Conservation (phyloP, 2,329 filamentous ascomycete genomes). For the Fusarium sp. region DNA sequence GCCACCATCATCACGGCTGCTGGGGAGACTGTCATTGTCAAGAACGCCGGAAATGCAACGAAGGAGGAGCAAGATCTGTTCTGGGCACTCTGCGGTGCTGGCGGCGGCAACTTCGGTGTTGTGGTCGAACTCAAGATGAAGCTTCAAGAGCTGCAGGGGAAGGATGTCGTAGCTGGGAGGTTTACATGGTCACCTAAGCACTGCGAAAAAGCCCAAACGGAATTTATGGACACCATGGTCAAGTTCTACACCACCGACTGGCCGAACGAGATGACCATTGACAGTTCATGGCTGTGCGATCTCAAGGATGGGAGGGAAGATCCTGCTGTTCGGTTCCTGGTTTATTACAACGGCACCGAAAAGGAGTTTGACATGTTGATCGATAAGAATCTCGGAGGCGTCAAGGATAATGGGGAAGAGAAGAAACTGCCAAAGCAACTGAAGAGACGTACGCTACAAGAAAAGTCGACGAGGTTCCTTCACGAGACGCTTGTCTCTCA, state of each 20-base stretch:
- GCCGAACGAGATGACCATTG: constrained; percentile 46
- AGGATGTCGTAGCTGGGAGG: constrained; percentile 40
- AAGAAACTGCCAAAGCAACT: constrained; percentile 28
- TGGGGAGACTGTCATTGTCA: background rate
- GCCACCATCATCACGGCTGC: constrained; percentile 10
- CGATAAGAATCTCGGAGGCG: background rate
- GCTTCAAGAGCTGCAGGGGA: constrained; percentile 23
- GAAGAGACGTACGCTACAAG: constrained; percentile 24
- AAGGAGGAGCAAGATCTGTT: constrained; percentile 44
- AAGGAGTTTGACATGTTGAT: constrained; percentile 7
- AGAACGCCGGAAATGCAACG: constrained; percentile 25
- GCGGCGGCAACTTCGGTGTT: constrained; percentile 56
- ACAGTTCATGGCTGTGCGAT: constrained; percentile 35
- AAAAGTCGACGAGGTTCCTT: background rate
- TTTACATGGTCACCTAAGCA: constrained; percentile 36
- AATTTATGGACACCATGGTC: constrained; percentile 37
- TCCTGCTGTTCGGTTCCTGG: constrained; percentile 19
- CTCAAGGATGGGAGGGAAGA: background rate
- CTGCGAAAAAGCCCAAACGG: background rate
- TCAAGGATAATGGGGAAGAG: background rate
- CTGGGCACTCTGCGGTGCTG: constrained; percentile 55
- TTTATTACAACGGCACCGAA: constrained; percentile 28
- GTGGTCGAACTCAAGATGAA: constrained; percentile 47
- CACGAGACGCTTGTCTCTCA: constrained; percentile 6
- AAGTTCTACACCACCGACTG: constrained; percentile 43